phyloP scores from a whole-genome alignment of 495 filamentous ascomycete species.

The Neurospora discreta region DNA sequence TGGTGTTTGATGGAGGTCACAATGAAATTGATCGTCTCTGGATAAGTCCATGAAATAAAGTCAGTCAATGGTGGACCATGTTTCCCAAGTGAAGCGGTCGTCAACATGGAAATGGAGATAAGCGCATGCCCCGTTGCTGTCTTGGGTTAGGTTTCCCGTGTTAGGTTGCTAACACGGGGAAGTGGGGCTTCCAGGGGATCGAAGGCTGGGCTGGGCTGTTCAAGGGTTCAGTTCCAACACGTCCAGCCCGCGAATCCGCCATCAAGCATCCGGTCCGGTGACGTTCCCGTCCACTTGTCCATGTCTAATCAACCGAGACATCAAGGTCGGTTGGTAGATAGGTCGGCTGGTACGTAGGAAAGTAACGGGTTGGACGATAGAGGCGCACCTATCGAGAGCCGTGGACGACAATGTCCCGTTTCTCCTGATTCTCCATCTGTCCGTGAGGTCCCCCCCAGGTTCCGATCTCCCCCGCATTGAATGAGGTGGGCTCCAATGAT shows the following conservation, averaged over 20 bases:
- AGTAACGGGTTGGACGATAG: not conserved
- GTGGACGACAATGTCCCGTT: not conserved
- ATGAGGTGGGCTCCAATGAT: not conserved
- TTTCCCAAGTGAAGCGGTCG: too few species aligned
- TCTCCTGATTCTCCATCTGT: not conserved
- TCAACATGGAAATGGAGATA: too few species aligned
- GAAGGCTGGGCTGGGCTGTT: too few species aligned
- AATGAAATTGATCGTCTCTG: too few species aligned
- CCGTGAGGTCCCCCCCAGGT: not conserved
- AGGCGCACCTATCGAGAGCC: not conserved
- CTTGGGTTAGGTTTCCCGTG: too few species aligned
- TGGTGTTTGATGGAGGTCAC: too few species aligned
- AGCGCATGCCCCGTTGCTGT: too few species aligned
- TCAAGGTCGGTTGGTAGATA: not conserved
- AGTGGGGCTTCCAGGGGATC: too few species aligned
- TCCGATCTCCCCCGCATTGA: not conserved
- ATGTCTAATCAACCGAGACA: not conserved
- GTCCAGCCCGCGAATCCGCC: not conserved
- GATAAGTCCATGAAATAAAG: too few species aligned
- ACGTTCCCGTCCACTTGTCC: conserved; percentile 3
- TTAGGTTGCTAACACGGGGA: too few species aligned
- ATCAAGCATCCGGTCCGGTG: not conserved
- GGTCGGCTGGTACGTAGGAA: not conserved
- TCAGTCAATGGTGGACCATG: too few species aligned
- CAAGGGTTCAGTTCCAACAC: too few species aligned